Base-by-base conservation (phyloP, 768 basidiomycete genomes). In the Suillus weaverae region DNA sequence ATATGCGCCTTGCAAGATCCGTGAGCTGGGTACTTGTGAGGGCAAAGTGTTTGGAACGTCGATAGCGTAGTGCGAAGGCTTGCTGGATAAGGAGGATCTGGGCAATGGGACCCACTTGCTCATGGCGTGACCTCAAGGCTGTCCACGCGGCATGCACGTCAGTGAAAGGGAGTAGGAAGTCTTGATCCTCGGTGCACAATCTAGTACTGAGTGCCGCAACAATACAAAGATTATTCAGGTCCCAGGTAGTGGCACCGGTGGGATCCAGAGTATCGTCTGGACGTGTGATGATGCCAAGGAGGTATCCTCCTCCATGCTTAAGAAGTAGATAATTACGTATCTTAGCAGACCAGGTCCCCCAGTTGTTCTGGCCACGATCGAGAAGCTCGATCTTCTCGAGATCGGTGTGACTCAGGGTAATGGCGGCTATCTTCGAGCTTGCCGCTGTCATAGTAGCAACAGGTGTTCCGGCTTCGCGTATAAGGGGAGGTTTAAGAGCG, bases 171-270 rank as follows among this genome's bases (percentile, higher is more conserved):
- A 16, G 44, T 46, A 46, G 5, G 9, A 46, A 46, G 0, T 46
- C 44, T 3, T 46, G 44, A 10, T 46, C 44, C 44, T 46, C 44
- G 0, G 14, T 11, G 14, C 44, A n/a, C 0, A n/a, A 46, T 0
- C 44, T 10, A 10, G 44, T 46, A 2, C n/a, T n/a, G 1, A 46
- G 4, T 1, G 61, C 63, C 0, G 36, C 43, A 4, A 44, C 13
- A 10, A 46, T 46, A 3, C 44, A 46, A 2, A 46, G 9, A 11
- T 46, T 46, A 10, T 46, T 46, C 4, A 46, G 44, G n/a, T 46
- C n/a, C n/a, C 20, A 46, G 2, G n/a, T n/a, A 1, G 2, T n/a
- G 1, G n/a, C 44, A 10, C 44, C 9, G 0, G n/a, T 5, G 4
- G 44, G 44, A 1, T 46, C n/a, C 16, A 16, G 6, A 14, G 16